Percentiles rank a stretch among this genome's conserved stretches.
Evolutionary conservation across 2,329 filamentous ascomycete species (phyloP).

Genomic region (Penicillium sp.): DNA sequence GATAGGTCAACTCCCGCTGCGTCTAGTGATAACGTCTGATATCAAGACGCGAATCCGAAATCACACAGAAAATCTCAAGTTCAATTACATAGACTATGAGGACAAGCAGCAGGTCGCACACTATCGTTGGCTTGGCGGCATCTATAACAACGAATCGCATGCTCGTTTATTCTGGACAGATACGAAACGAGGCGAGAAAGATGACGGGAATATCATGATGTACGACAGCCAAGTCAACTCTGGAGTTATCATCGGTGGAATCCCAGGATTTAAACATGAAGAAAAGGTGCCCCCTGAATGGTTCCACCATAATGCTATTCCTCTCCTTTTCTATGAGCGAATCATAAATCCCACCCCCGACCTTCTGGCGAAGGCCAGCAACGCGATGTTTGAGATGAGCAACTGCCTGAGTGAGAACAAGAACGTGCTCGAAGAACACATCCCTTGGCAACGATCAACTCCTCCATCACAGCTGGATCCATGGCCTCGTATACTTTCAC

Average conservation of each 20-base stretch:
- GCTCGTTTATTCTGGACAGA: slow-evolving; percentile 36
- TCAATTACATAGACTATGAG: slow-evolving; percentile 23
- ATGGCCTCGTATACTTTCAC: slow-evolving; percentile 4
- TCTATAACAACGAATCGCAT: slow-evolving; percentile 27
- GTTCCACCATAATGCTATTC: slow-evolving; percentile 16
- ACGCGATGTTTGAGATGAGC: slow-evolving; percentile 15
- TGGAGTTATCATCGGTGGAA: slow-evolving; percentile 30
- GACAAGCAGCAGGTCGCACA: slow-evolving; percentile 18
- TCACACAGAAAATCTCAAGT: slow-evolving; percentile 28
- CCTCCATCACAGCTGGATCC: not conserved
- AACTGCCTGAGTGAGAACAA: not conserved
- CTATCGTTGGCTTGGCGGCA: slow-evolving; percentile 41
- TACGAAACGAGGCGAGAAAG: slow-evolving; percentile 25
- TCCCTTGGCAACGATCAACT: not conserved
- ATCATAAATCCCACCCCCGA: slow-evolving; percentile 26
- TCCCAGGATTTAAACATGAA: slow-evolving; percentile 9
- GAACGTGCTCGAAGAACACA: slow-evolving; percentile 1
- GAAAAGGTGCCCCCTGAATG: slow-evolving; percentile 30
- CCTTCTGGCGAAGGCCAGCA: slow-evolving; percentile 15
- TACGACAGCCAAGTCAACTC: slow-evolving; percentile 31
- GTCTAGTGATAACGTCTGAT: slow-evolving; percentile 29
- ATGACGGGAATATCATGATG: slow-evolving; percentile 21
- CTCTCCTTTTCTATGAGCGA: slow-evolving; percentile 37
- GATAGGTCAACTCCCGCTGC: slow-evolving; percentile 29
- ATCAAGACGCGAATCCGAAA: slow-evolving; percentile 8